phyloP scores from a whole-genome alignment of 805 yeast genomes.

The Suhomyces prunicola region DNA sequence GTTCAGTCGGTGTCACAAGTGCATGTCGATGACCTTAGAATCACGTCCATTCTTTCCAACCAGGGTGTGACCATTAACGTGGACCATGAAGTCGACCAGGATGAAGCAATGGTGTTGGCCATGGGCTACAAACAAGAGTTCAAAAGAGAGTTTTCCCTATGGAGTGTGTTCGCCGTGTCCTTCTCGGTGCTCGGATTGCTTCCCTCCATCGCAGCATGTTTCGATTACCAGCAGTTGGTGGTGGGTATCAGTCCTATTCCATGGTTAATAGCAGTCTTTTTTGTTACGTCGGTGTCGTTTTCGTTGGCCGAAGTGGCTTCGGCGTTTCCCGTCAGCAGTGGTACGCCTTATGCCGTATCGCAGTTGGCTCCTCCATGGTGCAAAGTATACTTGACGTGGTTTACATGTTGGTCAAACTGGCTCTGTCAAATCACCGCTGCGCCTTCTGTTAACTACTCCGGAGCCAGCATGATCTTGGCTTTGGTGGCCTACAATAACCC shows the following conservation, averaged over 20 bases:
- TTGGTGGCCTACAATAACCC: constrained; percentile 41
- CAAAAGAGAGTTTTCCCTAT: constrained; percentile 53
- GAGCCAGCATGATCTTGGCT: constrained; percentile 57
- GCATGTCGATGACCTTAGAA: constrained; percentile 34
- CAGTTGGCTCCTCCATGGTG: constrained; percentile 55
- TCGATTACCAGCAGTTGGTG: constrained; percentile 57
- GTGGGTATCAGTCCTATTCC: constrained; percentile 63
- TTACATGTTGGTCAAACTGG: constrained; percentile 65
- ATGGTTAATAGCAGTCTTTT: constrained; percentile 54
- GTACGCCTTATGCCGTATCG: constrained; percentile 66
- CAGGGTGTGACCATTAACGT: constrained; percentile 37
- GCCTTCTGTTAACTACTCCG: constrained; percentile 57
- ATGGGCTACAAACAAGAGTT: constrained; percentile 65
- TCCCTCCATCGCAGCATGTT: constrained; percentile 63
- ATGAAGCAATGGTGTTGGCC: constrained; percentile 54
- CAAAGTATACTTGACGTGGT: constrained; percentile 57
- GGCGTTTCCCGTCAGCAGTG: constrained; percentile 67
- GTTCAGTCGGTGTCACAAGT: constrained; percentile 15
- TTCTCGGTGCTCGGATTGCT: constrained; percentile 63
- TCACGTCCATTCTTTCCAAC: constrained; percentile 40
- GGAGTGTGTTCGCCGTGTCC: constrained; percentile 60
- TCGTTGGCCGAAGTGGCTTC: constrained; percentile 64
- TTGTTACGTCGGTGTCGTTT: constrained; percentile 55
- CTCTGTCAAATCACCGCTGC: constrained; percentile 60
- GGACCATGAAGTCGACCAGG: constrained; percentile 46